Evolutionary conservation across 352 stramenopile species (phyloP).

Genomic region (Globisporangium takayamanum): DNA sequence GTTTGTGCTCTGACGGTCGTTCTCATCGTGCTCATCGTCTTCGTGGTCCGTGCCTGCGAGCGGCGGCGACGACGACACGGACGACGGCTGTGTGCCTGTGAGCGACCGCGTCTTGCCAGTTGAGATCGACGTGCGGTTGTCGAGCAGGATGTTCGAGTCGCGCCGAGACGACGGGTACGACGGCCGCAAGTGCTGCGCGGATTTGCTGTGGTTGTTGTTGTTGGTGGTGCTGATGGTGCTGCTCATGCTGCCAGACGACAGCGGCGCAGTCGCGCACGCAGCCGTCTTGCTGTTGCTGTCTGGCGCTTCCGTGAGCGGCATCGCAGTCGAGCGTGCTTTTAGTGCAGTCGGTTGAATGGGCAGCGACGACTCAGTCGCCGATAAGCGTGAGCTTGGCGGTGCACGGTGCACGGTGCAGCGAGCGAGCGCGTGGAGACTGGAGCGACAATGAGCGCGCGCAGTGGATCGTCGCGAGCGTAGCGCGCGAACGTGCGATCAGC

Average conservation of each 20-base stretch:
- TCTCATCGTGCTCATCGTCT: constrained; percentile 10
- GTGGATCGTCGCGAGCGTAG: too few relatives aligned
- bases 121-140: constrained; percentile 57
- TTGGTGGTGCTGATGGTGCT: neutral
- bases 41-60: constrained; percentile 7
- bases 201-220: neutral
- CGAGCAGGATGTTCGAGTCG: constrained; percentile 21
- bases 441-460: too few relatives aligned
- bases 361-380: too few relatives aligned
- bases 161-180: constrained; percentile 13
- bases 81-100: constrained; percentile 12
- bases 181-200: constrained; percentile 2
- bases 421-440: too few relatives aligned
- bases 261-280: neutral
- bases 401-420: too few relatives aligned
- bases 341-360: too few relatives aligned
- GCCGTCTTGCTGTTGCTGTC: neutral
- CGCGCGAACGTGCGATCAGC: too few relatives aligned
- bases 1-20: constrained; percentile 1
- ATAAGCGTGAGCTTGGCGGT: too few relatives aligned
- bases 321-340: neutral
- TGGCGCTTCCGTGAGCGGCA: neutral
- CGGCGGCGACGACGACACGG: constrained; percentile 14
- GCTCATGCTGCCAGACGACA: neutral
- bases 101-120: constrained; percentile 33